Evolutionary conservation across 441 rosid species (phyloP), one percentile per base, ranked within the genome.

Genomic region (Kokia cookei): DNA sequence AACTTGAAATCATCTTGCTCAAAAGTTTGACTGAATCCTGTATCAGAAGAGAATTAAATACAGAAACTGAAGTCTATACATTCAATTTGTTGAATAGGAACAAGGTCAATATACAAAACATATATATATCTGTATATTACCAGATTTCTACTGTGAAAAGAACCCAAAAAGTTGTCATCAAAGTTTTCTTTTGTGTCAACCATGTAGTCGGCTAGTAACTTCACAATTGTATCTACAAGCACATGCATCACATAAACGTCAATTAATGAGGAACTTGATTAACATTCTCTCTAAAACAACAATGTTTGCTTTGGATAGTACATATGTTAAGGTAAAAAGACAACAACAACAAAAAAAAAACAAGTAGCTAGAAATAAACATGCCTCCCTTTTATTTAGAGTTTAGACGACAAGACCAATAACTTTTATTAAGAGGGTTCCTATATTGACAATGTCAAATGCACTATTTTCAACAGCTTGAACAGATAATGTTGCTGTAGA

Each of bases 131-230:
- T 3, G 63, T 59, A 14, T 68, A 60, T 82, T 86, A 91, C 97
- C 91, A 17, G 76, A 73, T 82, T 84, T 58, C 88, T 82, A 42
- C 71, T 72, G 14, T 32, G 75, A 48, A 86, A 78, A 64, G 88
- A 79, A 73, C 64, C 48, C 15, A 85, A 74, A 80, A 86, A 83
- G 79, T 81, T 87, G 47, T 75, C 88, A 60, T 84, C 81, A 12
- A 89, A 60, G 72, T 93, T 91, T 85, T 95, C 99, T 86, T 91
- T 93, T 50, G 88, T 71, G 58, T 77, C 87, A 62, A 77, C 78
- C 84, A 91, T 79, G 77, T 77, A 78, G 65, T 86, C 91, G 19
- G 81, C 81, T 50, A 93, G 83, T 78, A 78, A 69, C 83, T 86
- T 86, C 78, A 82, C 84, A 48, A 88, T 65, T 66, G 80, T 69